These are phyloP conservation scores for Fusarium sarcochroum DNA, from an alignment of 2,329 filamentous ascomycete genomes.

Conservation along the genomic window DNA sequence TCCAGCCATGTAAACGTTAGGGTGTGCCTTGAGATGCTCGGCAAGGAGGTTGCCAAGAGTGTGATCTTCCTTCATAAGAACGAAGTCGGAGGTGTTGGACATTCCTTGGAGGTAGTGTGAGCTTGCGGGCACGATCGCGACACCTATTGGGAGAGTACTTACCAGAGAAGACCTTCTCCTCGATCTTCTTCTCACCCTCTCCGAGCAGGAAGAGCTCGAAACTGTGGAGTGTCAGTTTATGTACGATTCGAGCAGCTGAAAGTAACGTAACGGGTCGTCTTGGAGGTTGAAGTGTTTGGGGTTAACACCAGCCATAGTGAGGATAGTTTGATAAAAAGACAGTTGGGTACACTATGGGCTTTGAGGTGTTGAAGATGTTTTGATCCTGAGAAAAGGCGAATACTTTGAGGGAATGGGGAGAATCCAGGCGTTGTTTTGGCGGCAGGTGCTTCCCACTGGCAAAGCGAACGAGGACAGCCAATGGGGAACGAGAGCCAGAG, in stretches of 20 bases:
- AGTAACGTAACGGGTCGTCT: slow-evolving; percentile 54
- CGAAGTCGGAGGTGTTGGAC: slow-evolving; percentile 94
- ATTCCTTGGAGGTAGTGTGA: slow-evolving; percentile 68
- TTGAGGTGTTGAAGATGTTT: neutral
- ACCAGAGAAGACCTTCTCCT: slow-evolving; percentile 91
- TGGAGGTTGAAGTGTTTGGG: slow-evolving; percentile 57
- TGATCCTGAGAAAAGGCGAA: neutral
- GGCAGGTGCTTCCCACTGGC: slow-evolving; percentile 14
- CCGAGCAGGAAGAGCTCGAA: slow-evolving; percentile 93
- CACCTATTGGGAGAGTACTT: slow-evolving; percentile 55
- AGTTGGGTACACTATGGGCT: neutral
- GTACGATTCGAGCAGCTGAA: neutral
- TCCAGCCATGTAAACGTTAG: slow-evolving; percentile 88
- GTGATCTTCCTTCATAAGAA: slow-evolving; percentile 96
- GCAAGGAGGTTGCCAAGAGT: slow-evolving; percentile 92
- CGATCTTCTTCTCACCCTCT: slow-evolving; percentile 93
- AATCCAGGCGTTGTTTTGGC: neutral
- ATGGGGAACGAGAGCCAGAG: neutral
- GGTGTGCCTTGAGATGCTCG: slow-evolving; percentile 86
- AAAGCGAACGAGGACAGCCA: slow-evolving; percentile 12
- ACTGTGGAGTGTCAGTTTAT: slow-evolving; percentile 62
- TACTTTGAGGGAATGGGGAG: neutral
- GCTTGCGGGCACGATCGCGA: neutral
- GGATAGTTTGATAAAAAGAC: neutral
- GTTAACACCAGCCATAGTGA: slow-evolving; percentile 55